Evolutionary conservation across 2,329 filamentous ascomycete genomes (phyloP).

Genomic region (Paradendryphiella salina): DNA sequence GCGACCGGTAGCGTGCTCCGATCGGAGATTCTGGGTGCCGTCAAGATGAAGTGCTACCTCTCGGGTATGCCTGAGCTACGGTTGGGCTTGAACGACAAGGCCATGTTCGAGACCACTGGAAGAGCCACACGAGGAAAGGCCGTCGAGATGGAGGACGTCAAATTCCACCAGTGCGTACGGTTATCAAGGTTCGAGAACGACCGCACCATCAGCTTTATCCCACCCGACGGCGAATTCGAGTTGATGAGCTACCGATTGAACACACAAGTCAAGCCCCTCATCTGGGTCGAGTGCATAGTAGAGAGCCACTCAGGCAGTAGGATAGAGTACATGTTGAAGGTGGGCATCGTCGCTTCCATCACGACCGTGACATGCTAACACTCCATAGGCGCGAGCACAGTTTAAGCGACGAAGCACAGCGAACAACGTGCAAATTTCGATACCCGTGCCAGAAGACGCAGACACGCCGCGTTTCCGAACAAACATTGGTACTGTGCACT

Average conservation of each 20-base stretch:
- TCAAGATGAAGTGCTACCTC: constrained; percentile 99
- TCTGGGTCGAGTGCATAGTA: constrained; percentile 98
- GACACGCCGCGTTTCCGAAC: constrained; percentile 95
- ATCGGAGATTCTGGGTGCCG: constrained; percentile 92
- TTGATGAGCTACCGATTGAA: constrained; percentile 99
- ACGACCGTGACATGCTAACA: constrained; percentile 6
- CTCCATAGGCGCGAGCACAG: constrained; percentile 75
- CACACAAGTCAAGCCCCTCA: constrained; percentile 96
- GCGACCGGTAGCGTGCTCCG: constrained; percentile 92
- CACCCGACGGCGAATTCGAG: constrained; percentile 97
- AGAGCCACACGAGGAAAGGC: constrained; percentile 92
- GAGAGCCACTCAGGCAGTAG: constrained; percentile 93
- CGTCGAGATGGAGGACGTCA: constrained; percentile 99
- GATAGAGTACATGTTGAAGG: constrained; percentile 98
- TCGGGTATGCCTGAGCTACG: constrained; percentile 97
- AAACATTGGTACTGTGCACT: constrained; percentile 96
- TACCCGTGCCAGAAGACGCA: constrained; percentile 95
- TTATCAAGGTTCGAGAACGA: constrained; percentile 97
- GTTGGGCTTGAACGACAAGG: constrained; percentile 95
- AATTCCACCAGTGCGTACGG: constrained; percentile 97
- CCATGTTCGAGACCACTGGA: constrained; percentile 98
- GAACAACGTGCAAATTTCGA: constrained; percentile 98
- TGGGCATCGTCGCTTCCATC: constrained; percentile 27
- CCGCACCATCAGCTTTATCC: constrained; percentile 97
- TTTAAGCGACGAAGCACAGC: constrained; percentile 98